Evolutionary conservation across 495 filamentous ascomycete species (phyloP), one percentile per base, ranked within the genome.

Genomic region (Lasiosphaeria hispida): DNA sequence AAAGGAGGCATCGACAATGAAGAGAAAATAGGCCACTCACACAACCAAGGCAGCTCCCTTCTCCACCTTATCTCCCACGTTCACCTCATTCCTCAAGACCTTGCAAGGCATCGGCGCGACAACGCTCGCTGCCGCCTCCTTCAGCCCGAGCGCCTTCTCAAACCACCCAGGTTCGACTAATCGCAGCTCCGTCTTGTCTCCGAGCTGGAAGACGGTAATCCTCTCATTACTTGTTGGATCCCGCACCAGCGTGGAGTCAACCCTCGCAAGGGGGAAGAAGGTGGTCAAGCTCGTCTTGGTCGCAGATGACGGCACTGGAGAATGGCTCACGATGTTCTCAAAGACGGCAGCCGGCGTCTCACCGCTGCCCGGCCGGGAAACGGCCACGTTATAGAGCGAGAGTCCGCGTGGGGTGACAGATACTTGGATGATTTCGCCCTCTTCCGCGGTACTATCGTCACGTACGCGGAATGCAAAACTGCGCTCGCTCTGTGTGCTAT

Each of bases 91-190:
- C 50, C 90, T 82, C 58, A 96, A 72, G 5, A 96, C 84, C 75
- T 96, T 97, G 73, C 92, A 96, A 10, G 92, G 92, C 92, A 97
- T 96, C 1, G 92, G 92, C 19, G 92, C 88, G 47, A 53, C 74
- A 11, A 97, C 92, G 66, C 87, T 94, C 57, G 93, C 93, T 15
- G 84, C 62, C 0, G 83, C 79, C 66, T 96, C 91, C 67, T 89
- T 92, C 58, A 89, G 73, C 1, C 92, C 93, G 9, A 96, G 73
- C 6, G 90, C 92, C 70, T 93, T 92, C 60, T 90, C 90, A 61
- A 87, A 85, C 91, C 92, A 97, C 7, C 75, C 78, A 0, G 93
- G 92, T 33, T 80, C 75, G 14, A 85, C 77, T 7, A 89, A 72
- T 1, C 76, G 75, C 11, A 97, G 72, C 33, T 88, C 84, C 54